Conservation (phyloP, 257 asterid species). For the Ligustrum vulgare region DNA sequence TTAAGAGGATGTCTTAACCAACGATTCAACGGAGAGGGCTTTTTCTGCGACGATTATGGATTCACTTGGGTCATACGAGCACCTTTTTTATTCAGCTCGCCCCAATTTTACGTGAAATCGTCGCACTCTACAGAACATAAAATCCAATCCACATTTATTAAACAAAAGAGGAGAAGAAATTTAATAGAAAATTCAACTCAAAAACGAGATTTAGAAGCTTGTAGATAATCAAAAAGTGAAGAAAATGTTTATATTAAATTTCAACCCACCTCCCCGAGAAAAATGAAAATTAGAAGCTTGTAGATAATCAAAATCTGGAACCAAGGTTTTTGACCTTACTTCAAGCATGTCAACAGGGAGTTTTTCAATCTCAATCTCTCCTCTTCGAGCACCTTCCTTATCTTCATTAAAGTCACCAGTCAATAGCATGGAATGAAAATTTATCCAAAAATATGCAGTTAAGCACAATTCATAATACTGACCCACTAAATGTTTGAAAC, state of each 20-base stretch:
- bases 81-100: not conserved
- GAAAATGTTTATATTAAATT: not conserved
- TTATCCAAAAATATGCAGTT: too few species aligned
- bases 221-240: too few species aligned
- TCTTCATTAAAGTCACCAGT: slow-evolving; percentile 34
- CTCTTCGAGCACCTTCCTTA: slow-evolving; percentile 41
- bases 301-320: slow-evolving; percentile 70
- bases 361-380: slow-evolving; percentile 82
- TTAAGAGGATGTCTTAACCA: not conserved
- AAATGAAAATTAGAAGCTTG: slow-evolving; percentile 56
- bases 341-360: slow-evolving; percentile 55
- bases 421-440: slow-evolving; percentile 53
- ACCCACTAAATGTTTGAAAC: too few species aligned
- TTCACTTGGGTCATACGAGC: slow-evolving; percentile 18
- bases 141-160: not conserved
- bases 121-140: not conserved
- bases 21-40: slow-evolving; percentile 15
- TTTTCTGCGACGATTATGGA: slow-evolving; percentile 4
- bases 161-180: not conserved
- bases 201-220: too few species aligned
- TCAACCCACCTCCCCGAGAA: slow-evolving; percentile 58
- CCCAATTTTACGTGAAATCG: slow-evolving; percentile 7
- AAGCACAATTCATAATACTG: too few species aligned
- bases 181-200: not conserved
- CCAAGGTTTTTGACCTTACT: slow-evolving; percentile 70